phyloP scores from a whole-genome alignment of 306 rosid species.

The Glycine soja region DNA sequence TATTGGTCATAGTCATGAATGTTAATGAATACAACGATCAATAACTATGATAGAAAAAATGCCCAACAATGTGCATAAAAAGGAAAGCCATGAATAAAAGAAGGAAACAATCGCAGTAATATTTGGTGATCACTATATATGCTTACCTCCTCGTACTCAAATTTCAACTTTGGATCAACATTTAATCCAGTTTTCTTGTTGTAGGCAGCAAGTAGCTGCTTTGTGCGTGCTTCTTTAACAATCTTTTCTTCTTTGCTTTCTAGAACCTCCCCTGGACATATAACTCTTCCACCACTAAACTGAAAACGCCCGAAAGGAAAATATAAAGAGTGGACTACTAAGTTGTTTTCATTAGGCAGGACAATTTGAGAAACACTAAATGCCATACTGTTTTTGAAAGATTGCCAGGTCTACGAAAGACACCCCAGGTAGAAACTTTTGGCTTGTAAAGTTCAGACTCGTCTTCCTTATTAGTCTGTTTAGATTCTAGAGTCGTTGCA shows the following conservation, averaged over 20 bases:
- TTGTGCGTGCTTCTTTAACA: slow-evolving; percentile 74
- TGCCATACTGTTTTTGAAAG: slow-evolving; percentile 82
- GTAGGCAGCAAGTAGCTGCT: slow-evolving; percentile 75
- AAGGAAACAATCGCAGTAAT: neutral
- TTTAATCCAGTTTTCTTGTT: slow-evolving; percentile 64
- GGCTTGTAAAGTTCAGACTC: slow-evolving; percentile 81
- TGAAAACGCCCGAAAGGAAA: slow-evolving; percentile 39
- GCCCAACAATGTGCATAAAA: slow-evolving; percentile 20
- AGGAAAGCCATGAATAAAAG: too few relatives aligned
- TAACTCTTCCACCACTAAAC: slow-evolving; percentile 88
- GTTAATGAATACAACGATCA: slow-evolving; percentile 12
- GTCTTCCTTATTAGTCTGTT: slow-evolving; percentile 43
- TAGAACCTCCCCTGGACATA: slow-evolving; percentile 79
- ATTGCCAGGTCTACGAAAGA: slow-evolving; percentile 88
- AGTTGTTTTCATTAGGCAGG: slow-evolving; percentile 9
- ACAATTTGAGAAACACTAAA: slow-evolving; percentile 34
- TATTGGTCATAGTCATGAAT: slow-evolving; percentile 15
- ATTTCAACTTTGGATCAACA: slow-evolving; percentile 71
- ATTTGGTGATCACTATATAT: neutral
- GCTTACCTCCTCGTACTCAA: slow-evolving; percentile 79
- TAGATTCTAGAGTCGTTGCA: neutral
- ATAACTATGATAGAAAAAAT: neutral
- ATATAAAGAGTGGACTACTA: slow-evolving; percentile 4
- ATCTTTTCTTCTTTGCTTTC: slow-evolving; percentile 85
- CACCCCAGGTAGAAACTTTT: slow-evolving; percentile 94